phyloP scores from a whole-genome alignment of 441 rosid species.

The Arabidopsis lyrata region DNA sequence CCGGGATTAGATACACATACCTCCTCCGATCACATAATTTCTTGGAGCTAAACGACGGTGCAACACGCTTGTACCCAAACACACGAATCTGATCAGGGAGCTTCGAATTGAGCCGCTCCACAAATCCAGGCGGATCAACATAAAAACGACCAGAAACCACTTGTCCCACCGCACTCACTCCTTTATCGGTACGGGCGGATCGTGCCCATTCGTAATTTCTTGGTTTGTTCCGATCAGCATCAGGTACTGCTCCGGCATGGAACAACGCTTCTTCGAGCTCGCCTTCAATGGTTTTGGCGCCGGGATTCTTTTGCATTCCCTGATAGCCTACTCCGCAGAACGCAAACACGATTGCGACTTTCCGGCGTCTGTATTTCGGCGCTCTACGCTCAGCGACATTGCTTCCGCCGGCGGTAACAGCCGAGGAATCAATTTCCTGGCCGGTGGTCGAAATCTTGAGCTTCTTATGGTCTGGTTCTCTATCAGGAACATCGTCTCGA shows the following conservation, averaged over 20 bases:
- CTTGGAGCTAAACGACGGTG: slow-evolving; percentile 78
- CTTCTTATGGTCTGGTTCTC: slow-evolving; percentile 68
- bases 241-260: slow-evolving; percentile 82
- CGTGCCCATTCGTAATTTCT: slow-evolving; percentile 88
- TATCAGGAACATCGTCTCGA: slow-evolving; percentile 47
- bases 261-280: slow-evolving; percentile 93
- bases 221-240: slow-evolving; percentile 74
- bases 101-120: slow-evolving; percentile 68
- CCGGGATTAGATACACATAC: slow-evolving; percentile 91
- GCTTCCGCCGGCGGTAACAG: slow-evolving; percentile 29
- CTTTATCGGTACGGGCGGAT: slow-evolving; percentile 93
- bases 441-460: slow-evolving; percentile 63
- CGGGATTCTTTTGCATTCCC: slow-evolving; percentile 97
- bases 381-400: slow-evolving; percentile 42
- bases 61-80: slow-evolving; percentile 81
- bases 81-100: slow-evolving; percentile 76
- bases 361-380: slow-evolving; percentile 79
- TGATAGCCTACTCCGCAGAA: slow-evolving; percentile 97
- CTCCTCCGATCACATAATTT: slow-evolving; percentile 91
- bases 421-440: slow-evolving; percentile 47
- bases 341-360: slow-evolving; percentile 86
- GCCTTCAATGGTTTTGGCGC: slow-evolving; percentile 95
- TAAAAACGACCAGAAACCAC: slow-evolving; percentile 92
- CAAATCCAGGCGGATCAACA: slow-evolving; percentile 86
- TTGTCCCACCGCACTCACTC: slow-evolving; percentile 96